Percentiles rank a stretch among this genome's conserved stretches.
Conservation (phyloP, 2,329 filamentous ascomycete genomes). For the Gnomoniopsis smithogilvyi region DNA sequence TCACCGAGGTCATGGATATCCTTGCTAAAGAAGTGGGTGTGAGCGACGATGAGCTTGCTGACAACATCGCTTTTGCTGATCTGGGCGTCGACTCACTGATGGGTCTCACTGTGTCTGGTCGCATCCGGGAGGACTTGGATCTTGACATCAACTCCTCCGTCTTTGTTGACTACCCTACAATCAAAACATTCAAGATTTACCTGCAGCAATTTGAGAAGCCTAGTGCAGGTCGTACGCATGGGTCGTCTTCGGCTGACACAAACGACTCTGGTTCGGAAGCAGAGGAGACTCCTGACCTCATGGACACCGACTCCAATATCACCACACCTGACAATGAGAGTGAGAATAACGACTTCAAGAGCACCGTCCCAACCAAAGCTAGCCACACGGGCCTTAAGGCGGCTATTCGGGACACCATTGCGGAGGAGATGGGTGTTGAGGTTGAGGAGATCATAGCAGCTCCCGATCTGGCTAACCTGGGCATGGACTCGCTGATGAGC, state of each 20-base stretch:
- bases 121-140: slow-evolving; percentile 56
- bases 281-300: slow-evolving; percentile 12
- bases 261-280: slow-evolving; percentile 30
- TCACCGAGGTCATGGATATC: slow-evolving; percentile 46
- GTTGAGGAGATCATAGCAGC: slow-evolving; percentile 58
- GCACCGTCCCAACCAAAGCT: slow-evolving; percentile 26
- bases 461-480: slow-evolving; percentile 52
- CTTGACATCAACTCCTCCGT: slow-evolving; percentile 50
- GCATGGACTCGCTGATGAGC: slow-evolving; percentile 59
- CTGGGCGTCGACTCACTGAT: slow-evolving; percentile 62
- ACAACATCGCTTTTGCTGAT: slow-evolving; percentile 54
- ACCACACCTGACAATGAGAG: slow-evolving; percentile 54
- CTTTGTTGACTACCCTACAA: slow-evolving; percentile 52
- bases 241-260: slow-evolving; percentile 28
- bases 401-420: slow-evolving; percentile 62
- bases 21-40: slow-evolving; percentile 56
- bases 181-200: slow-evolving; percentile 49
- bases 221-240: background rate
- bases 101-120: slow-evolving; percentile 53
- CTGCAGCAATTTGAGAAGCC: slow-evolving; percentile 36
- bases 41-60: slow-evolving; percentile 50
- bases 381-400: slow-evolving; percentile 43
- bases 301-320: slow-evolving; percentile 42
- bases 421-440: slow-evolving; percentile 70
- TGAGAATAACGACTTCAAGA: slow-evolving; percentile 45